Evolutionary conservation across 2,329 filamentous ascomycete species (phyloP), one percentile per base, ranked within the genome.

Genomic region (Colletotrichum tropicicola): DNA sequence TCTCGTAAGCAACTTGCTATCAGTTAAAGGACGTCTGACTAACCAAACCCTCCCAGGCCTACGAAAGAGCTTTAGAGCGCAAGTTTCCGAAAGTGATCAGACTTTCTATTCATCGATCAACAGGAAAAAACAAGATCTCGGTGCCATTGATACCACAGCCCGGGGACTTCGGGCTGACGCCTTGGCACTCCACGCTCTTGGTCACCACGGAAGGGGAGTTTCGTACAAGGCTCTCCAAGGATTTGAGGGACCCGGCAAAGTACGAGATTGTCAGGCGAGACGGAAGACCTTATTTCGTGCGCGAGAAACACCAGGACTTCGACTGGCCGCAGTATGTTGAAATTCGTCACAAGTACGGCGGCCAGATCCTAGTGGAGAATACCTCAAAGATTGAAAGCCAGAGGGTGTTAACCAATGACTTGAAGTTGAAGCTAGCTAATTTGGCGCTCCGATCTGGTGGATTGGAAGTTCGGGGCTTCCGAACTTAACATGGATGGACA

Each of bases 21-120:
- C n/a, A n/a, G n/a, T n/a, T n/a, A n/a, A n/a, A n/a, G n/a, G n/a
- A n/a, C n/a, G n/a, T n/a, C n/a, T n/a, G n/a, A 7, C 17, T 43
- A n/a, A 43, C 19, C 5, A 19, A 43, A 9, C n/a, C 9, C 39
- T 10, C 39, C 10, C 17, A 43, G 39, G 39, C 39, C 9, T 43
- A 43, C n/a, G 39, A 43, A 10, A 43, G 5, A 21, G 39, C 19
- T 7, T 17, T 43, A 5, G 45, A 49, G 25, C 17, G 23, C 2
- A 23, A 19, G 7, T 59, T 43, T 21, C 45, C 56, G 10, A 19
- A 39, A 8, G 21, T 27, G 3, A 49, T 59, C 44, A 49, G 56
- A 19, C 45, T 59, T 10, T 59, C 56, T 12, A 59, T 59, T 8
- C 56, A 59, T 59, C 56, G 56, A 13, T 59, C 56, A 3, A 59